A percentile compares a stretch with the other conserved stretches of the same genome.
Evolutionary conservation across 495 filamentous ascomycete genomes (phyloP).

Genomic region (Penicillium canariense): DNA sequence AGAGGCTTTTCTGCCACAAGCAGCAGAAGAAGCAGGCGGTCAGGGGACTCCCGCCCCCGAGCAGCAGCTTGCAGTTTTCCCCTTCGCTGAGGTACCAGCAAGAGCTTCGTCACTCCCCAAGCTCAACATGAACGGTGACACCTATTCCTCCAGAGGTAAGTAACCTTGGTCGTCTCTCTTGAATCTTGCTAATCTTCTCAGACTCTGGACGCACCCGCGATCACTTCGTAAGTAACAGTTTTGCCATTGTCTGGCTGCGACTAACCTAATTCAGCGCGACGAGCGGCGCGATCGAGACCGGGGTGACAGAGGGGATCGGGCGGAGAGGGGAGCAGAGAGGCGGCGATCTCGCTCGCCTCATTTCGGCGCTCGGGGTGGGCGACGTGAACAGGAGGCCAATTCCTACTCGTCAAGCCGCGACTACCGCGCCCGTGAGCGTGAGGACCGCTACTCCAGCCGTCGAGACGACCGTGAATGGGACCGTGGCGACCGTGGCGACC

Average conservation of each 20-base stretch:
- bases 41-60: constrained; percentile 9
- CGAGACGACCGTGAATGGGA: constrained; percentile 54
- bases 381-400: constrained; percentile 72
- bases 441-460: constrained; percentile 69
- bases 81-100: constrained; percentile 20
- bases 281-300: constrained; percentile 53
- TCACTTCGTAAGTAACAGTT: constrained; percentile 57
- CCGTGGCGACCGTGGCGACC: constrained; percentile 50
- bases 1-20: constrained; percentile 28
- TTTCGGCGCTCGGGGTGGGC: constrained; percentile 55
- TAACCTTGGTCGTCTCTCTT: constrained; percentile 1
- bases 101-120: constrained; percentile 19
- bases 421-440: constrained; percentile 86
- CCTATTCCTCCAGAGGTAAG: constrained; percentile 77
- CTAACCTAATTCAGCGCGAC: constrained; percentile 47
- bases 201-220: constrained; percentile 72
- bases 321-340: constrained; percentile 46
- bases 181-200: constrained; percentile 28
- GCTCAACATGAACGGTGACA: constrained; percentile 81
- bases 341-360: constrained; percentile 77
- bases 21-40: constrained; percentile 28
- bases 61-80: constrained; percentile 29
- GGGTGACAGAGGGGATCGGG: constrained; percentile 15
- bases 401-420: constrained; percentile 87
- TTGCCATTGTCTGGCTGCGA: constrained; percentile 25